phyloP scores from a whole-genome alignment of 345 rosid genomes.

The Brassica rapa region DNA sequence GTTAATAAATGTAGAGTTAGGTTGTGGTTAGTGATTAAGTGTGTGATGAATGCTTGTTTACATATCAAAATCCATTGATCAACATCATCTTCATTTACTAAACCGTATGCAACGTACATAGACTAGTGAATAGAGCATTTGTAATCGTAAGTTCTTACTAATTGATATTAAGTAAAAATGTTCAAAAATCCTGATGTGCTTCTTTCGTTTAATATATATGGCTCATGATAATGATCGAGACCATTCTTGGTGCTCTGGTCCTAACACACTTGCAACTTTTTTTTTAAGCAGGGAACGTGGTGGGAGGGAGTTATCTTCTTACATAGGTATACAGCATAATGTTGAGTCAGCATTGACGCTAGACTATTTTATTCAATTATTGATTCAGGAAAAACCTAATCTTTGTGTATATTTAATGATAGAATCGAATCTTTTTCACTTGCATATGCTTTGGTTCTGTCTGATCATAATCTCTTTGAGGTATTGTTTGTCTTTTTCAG shows the following conservation, averaged over 20 bases:
- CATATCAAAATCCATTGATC: too few species aligned
- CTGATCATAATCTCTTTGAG: too few species aligned
- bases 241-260: background rate
- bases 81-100: background rate
- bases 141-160: background rate
- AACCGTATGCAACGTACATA: background rate
- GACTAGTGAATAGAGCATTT: too few species aligned
- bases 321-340: constrained; percentile 80
- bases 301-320: constrained; percentile 51
- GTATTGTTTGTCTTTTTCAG: constrained; percentile 36
- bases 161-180: background rate
- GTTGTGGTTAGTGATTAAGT: too few species aligned
- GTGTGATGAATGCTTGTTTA: too few species aligned
- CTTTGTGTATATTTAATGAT: too few species aligned
- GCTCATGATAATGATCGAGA: background rate
- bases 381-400: too few species aligned
- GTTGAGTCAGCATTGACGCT: constrained; percentile 18
- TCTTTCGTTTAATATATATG: background rate
- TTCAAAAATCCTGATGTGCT: background rate
- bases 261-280: background rate
- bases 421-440: too few species aligned
- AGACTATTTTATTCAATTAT: too few species aligned
- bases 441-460: too few species aligned
- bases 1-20: too few species aligned
- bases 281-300: constrained; percentile 54